Evolutionary conservation across 306 rosid genomes (phyloP), one percentile per base, ranked within the genome.

Genomic region (Fragaria iinumae): DNA sequence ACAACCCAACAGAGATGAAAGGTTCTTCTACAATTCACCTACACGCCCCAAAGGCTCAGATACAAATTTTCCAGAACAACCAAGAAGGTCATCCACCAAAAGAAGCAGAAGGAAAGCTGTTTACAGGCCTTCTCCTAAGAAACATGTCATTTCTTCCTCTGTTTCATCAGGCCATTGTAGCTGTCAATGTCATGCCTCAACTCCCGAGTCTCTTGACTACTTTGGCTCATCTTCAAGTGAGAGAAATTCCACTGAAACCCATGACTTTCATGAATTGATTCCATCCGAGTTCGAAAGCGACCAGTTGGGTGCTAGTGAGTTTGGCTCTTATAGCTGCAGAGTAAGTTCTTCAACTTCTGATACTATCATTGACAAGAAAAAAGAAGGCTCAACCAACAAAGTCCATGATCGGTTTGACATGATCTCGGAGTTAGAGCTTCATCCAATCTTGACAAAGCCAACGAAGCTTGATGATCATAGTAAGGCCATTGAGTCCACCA

Each of bases 351-450:
- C 96, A 45, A 86, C 91, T 32, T 76, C 84, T 76, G 90, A 92
- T 69, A 86, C 88, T 65, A 86, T 90, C 88, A 88, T 87, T 47
- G 96, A 90, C 87, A 79, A 90, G 89, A 88, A 88, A 74, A 71
- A 71, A 48, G 88, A 83, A 62, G 67, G 80, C 38, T 75, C 87
- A 55, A 76, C 66, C 11, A 86, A 81, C 63, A 85, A 85, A 75
- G 23, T 62, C 34, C 82, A 38, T 18, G 88, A 80, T 71, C 82
- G 83, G 50, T 77, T 81, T 78, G 88, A 87, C 72, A 74, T 86
- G 66, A 63, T 90, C 66, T 83, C 92, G 76, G 86, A 85, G 83
- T 20, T 80, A 5, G 91, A 84, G 44, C 89, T 90, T 74, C 83
- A 91, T 82, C 92, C 88, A 43, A 84, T 87, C 67, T 69, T 82